Percentiles rank a stretch among this genome's conserved stretches.
phyloP scores from a whole-genome alignment of 306 rosid genomes.

The Vigna mungo region DNA sequence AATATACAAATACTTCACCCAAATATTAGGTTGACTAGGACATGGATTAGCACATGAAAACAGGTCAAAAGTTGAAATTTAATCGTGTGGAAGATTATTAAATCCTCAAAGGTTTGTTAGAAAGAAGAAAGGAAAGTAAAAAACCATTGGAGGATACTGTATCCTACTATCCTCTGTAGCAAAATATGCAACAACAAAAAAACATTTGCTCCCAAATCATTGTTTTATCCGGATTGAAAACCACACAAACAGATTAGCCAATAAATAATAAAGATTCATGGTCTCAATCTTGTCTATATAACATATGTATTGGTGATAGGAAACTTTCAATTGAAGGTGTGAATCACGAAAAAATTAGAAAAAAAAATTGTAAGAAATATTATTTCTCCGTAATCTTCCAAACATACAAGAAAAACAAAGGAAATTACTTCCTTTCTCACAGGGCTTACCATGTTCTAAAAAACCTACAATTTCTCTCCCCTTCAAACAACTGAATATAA shows the following conservation, averaged over 20 bases:
- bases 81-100: conserved; percentile 3
- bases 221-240: background rate
- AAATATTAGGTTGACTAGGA: conserved; percentile 4
- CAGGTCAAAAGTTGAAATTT: conserved; percentile 26
- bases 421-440: too few relatives aligned
- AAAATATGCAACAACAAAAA: conserved; percentile 1
- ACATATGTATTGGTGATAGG: background rate
- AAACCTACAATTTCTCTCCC: too few relatives aligned
- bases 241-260: conserved; percentile 7
- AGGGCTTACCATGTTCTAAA: too few relatives aligned
- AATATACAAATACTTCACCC: conserved; percentile 30
- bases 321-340: too few relatives aligned
- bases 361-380: too few relatives aligned
- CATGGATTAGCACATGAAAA: conserved; percentile 14
- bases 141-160: background rate
- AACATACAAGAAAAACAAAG: too few relatives aligned
- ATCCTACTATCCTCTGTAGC: background rate
- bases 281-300: background rate
- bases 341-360: too few relatives aligned
- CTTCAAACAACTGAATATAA: too few relatives aligned
- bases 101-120: background rate
- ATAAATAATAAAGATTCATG: conserved; percentile 1
- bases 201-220: conserved; percentile 10
- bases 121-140: conserved; percentile 7
- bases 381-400: too few relatives aligned